Base-by-base conservation (phyloP, 441 rosid species). In the Metrosideros polymorpha region DNA sequence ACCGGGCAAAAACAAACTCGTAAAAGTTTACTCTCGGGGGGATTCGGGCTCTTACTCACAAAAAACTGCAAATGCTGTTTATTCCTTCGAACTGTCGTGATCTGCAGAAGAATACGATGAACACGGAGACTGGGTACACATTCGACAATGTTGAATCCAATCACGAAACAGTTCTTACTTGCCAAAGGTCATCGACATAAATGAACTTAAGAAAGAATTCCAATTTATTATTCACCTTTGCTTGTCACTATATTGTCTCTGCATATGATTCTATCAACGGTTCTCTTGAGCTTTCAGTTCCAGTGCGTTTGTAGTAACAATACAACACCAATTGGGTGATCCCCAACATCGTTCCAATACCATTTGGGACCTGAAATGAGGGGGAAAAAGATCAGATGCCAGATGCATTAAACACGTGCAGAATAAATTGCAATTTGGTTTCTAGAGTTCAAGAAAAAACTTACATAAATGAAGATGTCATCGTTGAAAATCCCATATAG, bases 311-410 rank as follows among this genome's bases (percentile, higher is more conserved):
- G 86, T 90, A 95, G 91, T 94, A 85, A 87, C 88, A 93, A 88
- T 94, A 95, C 91, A 96, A 91, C n/a, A 42, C 87, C 84, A 96
- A 89, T 86, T 96, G 98, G 56, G 91, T 91, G 85, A 93, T 89
- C 86, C 97, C 98, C 92, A 96, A 89, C 87, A 94, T 54, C 35
- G 96, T 89, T 85, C 98, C 99, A 47, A 96, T 91, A 27, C 95
- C 96, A 85, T 96, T 96, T n/a, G 99, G 98, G 71, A 92, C 91
- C 99, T 96, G 96, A 88, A 85, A 88, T 35, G 83, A 14, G 49
- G 71, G 85, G 22, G 83, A 56, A 63, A 87, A 59, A n/a, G 42
- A 87, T 32, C 4, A 51, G 15, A 53, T 30, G 15, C 14, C 50
- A 25, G 24, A 84, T 47, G 22, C 7, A 77, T 8, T 15, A 30